Percentiles rank a stretch among this genome's conserved stretches.
Evolutionary conservation across 192 early-diverging fungal species (phyloP).

Genomic region (Helicostylum pulchrum): DNA sequence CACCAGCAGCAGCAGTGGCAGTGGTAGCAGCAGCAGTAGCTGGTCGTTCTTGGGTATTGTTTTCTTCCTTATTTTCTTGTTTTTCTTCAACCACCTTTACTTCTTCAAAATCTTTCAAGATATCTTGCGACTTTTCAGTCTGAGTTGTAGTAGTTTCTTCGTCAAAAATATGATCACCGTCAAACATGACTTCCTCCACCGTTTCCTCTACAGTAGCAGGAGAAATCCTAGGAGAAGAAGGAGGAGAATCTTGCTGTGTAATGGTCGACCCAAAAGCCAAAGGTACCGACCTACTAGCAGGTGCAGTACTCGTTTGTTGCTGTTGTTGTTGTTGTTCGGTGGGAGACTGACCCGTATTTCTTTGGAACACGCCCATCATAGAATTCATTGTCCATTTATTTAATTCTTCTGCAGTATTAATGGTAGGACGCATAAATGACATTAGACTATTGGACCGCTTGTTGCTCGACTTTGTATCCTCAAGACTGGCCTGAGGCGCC

Average conservation of each 20-base stretch:
- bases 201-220: not conserved
- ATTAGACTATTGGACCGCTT: constrained; percentile 9
- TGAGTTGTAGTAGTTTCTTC: too few species aligned
- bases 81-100: not conserved
- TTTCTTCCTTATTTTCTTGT: not conserved
- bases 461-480: not conserved
- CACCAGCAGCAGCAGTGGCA: not conserved
- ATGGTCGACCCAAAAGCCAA: constrained; percentile 17
- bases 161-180: constrained; percentile 11
- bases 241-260: constrained; percentile 22
- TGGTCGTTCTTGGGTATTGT: not conserved
- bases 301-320: not conserved
- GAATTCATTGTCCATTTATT: constrained; percentile 17
- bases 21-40: too few species aligned
- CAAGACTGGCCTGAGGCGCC: not conserved
- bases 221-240: constrained; percentile 15
- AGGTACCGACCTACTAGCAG: not conserved
- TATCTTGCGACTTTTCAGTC: not conserved
- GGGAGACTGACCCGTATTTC: not conserved
- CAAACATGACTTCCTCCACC: constrained; percentile 18
- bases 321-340: not conserved
- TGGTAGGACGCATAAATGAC: constrained; percentile 22
- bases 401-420: not conserved
- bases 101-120: not conserved
- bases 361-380: constrained; percentile 27